Evolutionary conservation across 371 early-diverging fungal species (phyloP).

Genomic region (Batkoa obscura): DNA sequence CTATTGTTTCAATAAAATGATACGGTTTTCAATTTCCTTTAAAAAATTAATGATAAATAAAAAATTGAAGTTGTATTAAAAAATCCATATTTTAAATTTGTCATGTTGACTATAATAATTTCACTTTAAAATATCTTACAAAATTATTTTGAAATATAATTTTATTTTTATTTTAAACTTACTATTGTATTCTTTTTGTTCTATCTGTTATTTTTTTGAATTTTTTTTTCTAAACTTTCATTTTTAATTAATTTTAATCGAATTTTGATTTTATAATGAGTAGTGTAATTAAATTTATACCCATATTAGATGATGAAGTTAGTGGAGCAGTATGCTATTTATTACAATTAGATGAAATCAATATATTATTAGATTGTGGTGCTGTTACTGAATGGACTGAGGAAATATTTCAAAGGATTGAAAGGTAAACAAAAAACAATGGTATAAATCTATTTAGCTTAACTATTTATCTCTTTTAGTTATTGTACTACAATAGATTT

Average conservation of each 20-base stretch:
- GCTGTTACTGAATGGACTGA: conserved; percentile 52
- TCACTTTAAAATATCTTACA: too few relatives aligned
- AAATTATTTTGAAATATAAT: too few relatives aligned
- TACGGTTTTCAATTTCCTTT: too few relatives aligned
- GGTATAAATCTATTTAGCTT: background rate
- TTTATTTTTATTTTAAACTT: too few relatives aligned
- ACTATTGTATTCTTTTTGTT: too few relatives aligned
- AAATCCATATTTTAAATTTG: too few relatives aligned
- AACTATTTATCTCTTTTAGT: background rate
- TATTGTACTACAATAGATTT: conserved; percentile 29
- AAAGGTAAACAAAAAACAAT: background rate
- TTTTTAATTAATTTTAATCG: background rate
- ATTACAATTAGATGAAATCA: conserved; percentile 79
- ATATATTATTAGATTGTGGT: conserved; percentile 86
- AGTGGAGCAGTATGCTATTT: conserved; percentile 77
- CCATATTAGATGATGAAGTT: conserved; percentile 61
- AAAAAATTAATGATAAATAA: too few relatives aligned
- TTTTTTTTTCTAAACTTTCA: too few relatives aligned
- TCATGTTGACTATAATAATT: too few relatives aligned
- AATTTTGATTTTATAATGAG: conserved; percentile 19
- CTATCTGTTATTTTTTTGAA: too few relatives aligned
- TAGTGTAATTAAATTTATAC: conserved; percentile 60
- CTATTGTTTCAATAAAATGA: too few relatives aligned
- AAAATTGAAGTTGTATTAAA: too few relatives aligned
- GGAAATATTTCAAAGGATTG: conserved; percentile 26